A percentile compares a stretch with the other conserved stretches of the same genome.
Evolutionary conservation across 768 basidiomycete species (phyloP).

Genomic region (Paxillus rubicundulus): DNA sequence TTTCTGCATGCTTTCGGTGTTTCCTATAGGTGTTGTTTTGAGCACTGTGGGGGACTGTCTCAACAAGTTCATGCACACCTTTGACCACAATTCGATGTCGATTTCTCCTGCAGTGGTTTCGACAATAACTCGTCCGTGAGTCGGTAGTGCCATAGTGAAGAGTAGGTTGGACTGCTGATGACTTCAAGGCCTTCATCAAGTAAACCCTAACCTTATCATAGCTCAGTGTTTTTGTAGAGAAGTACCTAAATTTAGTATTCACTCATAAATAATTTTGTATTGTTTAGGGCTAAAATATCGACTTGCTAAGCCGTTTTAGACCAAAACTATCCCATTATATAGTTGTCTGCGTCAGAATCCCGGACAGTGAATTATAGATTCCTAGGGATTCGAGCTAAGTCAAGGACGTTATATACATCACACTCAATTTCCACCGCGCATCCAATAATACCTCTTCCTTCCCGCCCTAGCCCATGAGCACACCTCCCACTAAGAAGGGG

Average conservation of each 20-base stretch:
- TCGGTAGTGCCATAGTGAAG: conserved; percentile 71
- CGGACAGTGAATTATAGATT: background rate
- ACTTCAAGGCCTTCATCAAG: background rate
- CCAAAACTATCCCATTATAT: background rate
- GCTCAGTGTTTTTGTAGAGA: too few relatives aligned
- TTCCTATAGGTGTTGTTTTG: conserved; percentile 50
- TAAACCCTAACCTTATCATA: too few relatives aligned
- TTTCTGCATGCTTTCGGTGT: conserved; percentile 93
- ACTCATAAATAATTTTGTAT: too few relatives aligned
- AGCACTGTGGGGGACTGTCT: background rate
- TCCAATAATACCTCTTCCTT: background rate
- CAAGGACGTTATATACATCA: background rate
- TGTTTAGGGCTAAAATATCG: too few relatives aligned
- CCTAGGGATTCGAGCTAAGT: background rate
- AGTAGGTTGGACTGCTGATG: background rate
- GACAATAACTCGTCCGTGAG: conserved; percentile 81
- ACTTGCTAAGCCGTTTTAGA: too few relatives aligned
- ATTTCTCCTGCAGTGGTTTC: conserved; percentile 87
- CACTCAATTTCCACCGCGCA: background rate
- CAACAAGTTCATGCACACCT: conserved; percentile 43
- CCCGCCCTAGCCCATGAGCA: background rate
- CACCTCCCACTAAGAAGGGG: conserved; percentile 10
- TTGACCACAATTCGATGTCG: conserved; percentile 91
- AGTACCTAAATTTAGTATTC: too few relatives aligned
- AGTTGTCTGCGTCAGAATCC: background rate